phyloP scores from a whole-genome alignment of 805 yeast species.

The Hanseniaspora guilliermondii region DNA sequence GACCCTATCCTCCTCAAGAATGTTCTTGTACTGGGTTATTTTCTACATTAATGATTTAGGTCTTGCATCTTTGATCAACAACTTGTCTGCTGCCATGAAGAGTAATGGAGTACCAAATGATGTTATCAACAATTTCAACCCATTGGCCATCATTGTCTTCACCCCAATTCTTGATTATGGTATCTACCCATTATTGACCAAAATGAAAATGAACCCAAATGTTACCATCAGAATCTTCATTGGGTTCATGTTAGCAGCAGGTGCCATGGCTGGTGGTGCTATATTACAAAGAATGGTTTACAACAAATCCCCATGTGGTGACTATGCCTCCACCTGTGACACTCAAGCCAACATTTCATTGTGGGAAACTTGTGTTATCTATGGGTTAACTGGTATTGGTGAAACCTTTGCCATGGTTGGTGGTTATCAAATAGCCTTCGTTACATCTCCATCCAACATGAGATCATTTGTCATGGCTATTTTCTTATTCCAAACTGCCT shows the following conservation, averaged over 20 bases:
- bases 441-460: constrained; percentile 59
- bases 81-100: constrained; percentile 13
- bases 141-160: constrained; percentile 60
- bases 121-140: constrained; percentile 62
- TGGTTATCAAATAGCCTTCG: constrained; percentile 73
- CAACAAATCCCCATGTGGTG: constrained; percentile 61
- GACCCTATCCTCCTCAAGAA: constrained; percentile 35
- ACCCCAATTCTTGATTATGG: constrained; percentile 57
- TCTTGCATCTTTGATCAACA: constrained; percentile 14
- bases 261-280: constrained; percentile 64
- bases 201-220: constrained; percentile 46
- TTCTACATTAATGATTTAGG: constrained; percentile 23
- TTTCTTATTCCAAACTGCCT: constrained; percentile 60
- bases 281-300: constrained; percentile 62
- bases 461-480: constrained; percentile 36
- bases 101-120: constrained; percentile 63
- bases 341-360: constrained; percentile 23
- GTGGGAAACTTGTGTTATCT: constrained; percentile 35
- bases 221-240: constrained; percentile 52
- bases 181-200: constrained; percentile 39
- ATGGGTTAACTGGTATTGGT: constrained; percentile 57
- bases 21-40: constrained; percentile 34
- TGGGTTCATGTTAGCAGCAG: constrained; percentile 56
- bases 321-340: constrained; percentile 44
- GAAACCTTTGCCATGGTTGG: constrained; percentile 73